Evolutionary conservation across 1,139 yeast species (phyloP).

Genomic region (Nadsonia commutata): DNA sequence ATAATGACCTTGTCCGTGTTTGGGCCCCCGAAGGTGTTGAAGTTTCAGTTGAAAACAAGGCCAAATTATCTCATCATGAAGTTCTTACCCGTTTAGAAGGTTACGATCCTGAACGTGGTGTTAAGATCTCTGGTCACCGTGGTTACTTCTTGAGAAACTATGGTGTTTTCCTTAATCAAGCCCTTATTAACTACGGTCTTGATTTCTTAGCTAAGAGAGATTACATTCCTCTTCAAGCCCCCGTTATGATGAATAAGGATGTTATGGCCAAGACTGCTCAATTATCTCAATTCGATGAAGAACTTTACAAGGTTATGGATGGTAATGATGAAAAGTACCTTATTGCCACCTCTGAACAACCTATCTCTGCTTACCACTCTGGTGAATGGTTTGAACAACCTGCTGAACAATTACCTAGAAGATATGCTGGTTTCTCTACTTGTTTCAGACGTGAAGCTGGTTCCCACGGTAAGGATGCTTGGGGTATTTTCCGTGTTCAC

Average conservation of each 20-base stretch:
- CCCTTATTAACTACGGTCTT: constrained; percentile 90
- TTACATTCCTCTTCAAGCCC: constrained; percentile 90
- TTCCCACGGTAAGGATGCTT: constrained; percentile 97
- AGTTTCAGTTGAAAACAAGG: constrained; percentile 44
- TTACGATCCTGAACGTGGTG: constrained; percentile 98
- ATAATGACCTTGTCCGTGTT: constrained; percentile 72
- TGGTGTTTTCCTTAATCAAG: constrained; percentile 96
- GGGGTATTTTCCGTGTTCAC: constrained; percentile 99
- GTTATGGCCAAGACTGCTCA: constrained; percentile 99
- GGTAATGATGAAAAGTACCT: constrained; percentile 96
- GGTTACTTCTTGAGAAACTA: constrained; percentile 90
- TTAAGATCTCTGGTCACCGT: constrained; percentile 94
- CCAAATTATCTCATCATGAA: constrained; percentile 87
- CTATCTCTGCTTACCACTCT: constrained; percentile 94
- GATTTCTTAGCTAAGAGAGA: constrained; percentile 66
- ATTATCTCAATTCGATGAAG: constrained; percentile 95
- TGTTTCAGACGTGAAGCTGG: constrained; percentile 99
- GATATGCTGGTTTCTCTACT: constrained; percentile 92
- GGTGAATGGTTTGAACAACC: constrained; percentile 99
- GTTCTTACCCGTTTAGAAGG: constrained; percentile 89
- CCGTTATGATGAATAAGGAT: constrained; percentile 99
- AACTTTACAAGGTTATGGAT: constrained; percentile 87
- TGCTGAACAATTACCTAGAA: constrained; percentile 83
- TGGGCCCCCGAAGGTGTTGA: constrained; percentile 65
- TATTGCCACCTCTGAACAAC: constrained; percentile 98